A percentile compares a stretch with the other conserved stretches of the same genome.
Conservation (phyloP, 306 rosid genomes). For the Macrotyloma uniflorum region DNA sequence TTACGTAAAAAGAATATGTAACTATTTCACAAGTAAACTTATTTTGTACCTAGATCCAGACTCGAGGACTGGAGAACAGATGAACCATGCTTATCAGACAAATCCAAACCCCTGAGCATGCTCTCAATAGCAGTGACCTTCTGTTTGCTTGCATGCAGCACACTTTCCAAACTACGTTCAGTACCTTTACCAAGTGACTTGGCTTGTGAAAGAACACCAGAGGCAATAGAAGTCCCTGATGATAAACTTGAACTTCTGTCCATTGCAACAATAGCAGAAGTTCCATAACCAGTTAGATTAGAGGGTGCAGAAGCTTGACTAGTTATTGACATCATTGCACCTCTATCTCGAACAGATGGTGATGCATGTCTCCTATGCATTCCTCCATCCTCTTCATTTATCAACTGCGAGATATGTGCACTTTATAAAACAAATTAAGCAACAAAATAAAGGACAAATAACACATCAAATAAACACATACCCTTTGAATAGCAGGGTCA, state of each 20-base stretch:
- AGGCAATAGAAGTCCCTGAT: conserved; percentile 76
- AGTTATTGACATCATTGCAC: conserved; percentile 53
- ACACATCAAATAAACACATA: conserved; percentile 46
- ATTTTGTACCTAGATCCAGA: conserved; percentile 95
- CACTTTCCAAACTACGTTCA: conserved; percentile 94
- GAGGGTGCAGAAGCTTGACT: conserved; percentile 74
- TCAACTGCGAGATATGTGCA: conserved; percentile 59
- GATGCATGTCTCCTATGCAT: conserved; percentile 90
- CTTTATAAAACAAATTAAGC: conserved; percentile 34
- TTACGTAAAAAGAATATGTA: conserved; percentile 15
- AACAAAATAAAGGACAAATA: conserved; percentile 27
- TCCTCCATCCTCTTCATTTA: conserved; percentile 99
- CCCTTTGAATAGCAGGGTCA: conserved; percentile 98
- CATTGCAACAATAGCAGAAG: conserved; percentile 99
- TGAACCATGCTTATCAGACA: conserved; percentile 77
- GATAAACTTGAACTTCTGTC: conserved; percentile 88
- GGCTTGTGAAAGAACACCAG: conserved; percentile 77
- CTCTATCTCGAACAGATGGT: conserved; percentile 93
- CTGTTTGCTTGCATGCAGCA: conserved; percentile 96
- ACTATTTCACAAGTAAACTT: conserved; percentile 40
- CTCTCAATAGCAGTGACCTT: conserved; percentile 98
- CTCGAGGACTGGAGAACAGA: conserved; percentile 81
- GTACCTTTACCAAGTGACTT: conserved; percentile 73
- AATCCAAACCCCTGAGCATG: conserved; percentile 97
- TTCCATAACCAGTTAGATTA: conserved; percentile 91